Conservation (phyloP, 768 basidiomycete species). For the Dioszegia aurantiaca region DNA sequence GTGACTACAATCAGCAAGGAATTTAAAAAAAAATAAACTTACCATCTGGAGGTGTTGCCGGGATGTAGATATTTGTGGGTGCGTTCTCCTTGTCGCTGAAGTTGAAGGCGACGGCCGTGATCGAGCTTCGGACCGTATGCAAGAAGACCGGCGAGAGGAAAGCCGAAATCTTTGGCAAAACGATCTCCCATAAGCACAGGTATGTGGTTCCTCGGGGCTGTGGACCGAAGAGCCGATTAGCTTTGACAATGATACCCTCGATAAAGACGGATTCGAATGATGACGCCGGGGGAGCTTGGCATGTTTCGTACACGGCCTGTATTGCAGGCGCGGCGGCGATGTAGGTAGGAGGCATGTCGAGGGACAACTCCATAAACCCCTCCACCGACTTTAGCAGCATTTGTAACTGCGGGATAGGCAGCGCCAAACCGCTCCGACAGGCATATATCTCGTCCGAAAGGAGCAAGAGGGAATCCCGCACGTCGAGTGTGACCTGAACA, state of each 20-base stretch:
- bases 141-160: conserved; percentile 60
- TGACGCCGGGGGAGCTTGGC: conserved; percentile 18
- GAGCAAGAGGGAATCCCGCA: conserved; percentile 61
- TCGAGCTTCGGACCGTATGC: conserved; percentile 58
- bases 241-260: conserved; percentile 70
- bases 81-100: conserved; percentile 76
- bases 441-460: conserved; percentile 59
- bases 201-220: conserved; percentile 80
- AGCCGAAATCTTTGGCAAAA: conserved; percentile 64
- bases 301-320: conserved; percentile 37
- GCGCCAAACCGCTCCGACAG: conserved; percentile 54
- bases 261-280: conserved; percentile 52
- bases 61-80: conserved; percentile 61
- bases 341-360: conserved; percentile 66
- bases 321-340: conserved; percentile 58
- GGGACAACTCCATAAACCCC: conserved; percentile 81
- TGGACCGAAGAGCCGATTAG: conserved; percentile 85
- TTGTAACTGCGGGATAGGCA: conserved; percentile 68
- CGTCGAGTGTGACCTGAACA: conserved; percentile 62
- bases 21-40: conserved; percentile 35
- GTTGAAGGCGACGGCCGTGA: conserved; percentile 64
- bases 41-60: conserved; percentile 75
- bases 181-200: conserved; percentile 88
- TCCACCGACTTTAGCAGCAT: conserved; percentile 77
- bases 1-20: conserved; percentile 61